phyloP scores from a whole-genome alignment of 2,329 filamentous ascomycete genomes.

The Zymoseptoria passerinii region DNA sequence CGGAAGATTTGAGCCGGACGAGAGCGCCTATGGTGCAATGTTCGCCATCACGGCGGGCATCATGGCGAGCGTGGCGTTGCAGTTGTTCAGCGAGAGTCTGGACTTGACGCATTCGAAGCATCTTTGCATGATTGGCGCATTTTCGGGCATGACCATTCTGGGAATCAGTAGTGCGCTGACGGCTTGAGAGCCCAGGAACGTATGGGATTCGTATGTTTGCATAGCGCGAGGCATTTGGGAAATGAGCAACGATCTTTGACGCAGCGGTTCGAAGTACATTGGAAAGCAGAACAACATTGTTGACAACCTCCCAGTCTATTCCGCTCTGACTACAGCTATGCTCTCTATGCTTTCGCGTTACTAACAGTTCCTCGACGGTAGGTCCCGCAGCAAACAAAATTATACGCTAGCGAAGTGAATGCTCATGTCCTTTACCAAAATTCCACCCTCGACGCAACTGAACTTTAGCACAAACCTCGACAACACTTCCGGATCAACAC shows the following conservation, averaged over 20 bases:
- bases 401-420: background rate
- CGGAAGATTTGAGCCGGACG: conserved; percentile 41
- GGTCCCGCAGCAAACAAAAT: background rate
- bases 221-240: background rate
- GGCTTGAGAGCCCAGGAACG: conserved; percentile 34
- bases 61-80: conserved; percentile 87
- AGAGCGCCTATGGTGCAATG: conserved; percentile 63
- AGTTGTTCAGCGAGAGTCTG: conserved; percentile 79
- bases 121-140: conserved; percentile 70
- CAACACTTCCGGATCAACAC: background rate
- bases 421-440: background rate
- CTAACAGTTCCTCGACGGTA: background rate
- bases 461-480: background rate
- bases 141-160: conserved; percentile 79
- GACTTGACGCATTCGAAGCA: conserved; percentile 72
- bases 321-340: background rate
- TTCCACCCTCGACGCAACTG: background rate
- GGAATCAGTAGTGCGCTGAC: conserved; percentile 79
- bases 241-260: background rate
- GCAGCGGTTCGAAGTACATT: background rate
- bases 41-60: conserved; percentile 89
- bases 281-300: background rate
- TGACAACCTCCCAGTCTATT: background rate
- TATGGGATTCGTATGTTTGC: background rate
- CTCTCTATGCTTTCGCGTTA: background rate